Conservation (phyloP, 495 filamentous ascomycete genomes). For the Trichoderma orchidacearum region DNA sequence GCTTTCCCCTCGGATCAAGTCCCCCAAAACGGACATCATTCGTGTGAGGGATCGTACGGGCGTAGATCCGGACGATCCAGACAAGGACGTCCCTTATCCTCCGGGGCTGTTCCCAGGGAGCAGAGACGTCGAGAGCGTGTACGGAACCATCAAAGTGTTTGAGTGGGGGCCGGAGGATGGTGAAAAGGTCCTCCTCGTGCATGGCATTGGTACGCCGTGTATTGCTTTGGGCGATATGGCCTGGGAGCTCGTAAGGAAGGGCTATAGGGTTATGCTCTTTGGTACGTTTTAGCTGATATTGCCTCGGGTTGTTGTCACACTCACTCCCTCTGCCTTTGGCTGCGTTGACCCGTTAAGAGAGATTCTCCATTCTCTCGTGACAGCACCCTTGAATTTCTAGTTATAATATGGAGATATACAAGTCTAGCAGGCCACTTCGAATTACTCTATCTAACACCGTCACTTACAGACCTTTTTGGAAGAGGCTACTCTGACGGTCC, state of each 20-base stretch:
- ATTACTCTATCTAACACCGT: background rate
- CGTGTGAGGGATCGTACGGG: background rate
- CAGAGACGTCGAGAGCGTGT: constrained; percentile 59
- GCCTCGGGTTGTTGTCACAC: too few relatives aligned
- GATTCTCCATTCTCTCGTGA: too few relatives aligned
- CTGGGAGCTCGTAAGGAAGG: constrained; percentile 47
- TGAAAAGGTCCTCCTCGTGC: constrained; percentile 59
- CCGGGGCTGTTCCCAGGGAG: constrained; percentile 61
- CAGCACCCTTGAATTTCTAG: too few relatives aligned
- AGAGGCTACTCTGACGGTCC: constrained; percentile 69
- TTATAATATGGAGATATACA: too few relatives aligned
- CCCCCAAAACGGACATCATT: background rate
- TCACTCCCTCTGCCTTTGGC: too few relatives aligned
- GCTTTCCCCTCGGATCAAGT: background rate
- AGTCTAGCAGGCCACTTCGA: too few relatives aligned
- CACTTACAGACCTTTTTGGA: constrained; percentile 48
- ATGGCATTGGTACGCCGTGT: constrained; percentile 70
- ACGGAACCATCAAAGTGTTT: constrained; percentile 60
- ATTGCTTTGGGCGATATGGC: constrained; percentile 50
- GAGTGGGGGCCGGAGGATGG: constrained; percentile 70
- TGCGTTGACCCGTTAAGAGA: too few relatives aligned
- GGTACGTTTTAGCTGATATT: constrained; percentile 27
- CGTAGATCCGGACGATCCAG: background rate
- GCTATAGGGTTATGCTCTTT: constrained; percentile 69
- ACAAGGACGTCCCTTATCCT: constrained; percentile 42